Evolutionary conservation across 2,329 filamentous ascomycete genomes (phyloP), one percentile per base, ranked within the genome.

Genomic region (Diaporthe longicolla): DNA sequence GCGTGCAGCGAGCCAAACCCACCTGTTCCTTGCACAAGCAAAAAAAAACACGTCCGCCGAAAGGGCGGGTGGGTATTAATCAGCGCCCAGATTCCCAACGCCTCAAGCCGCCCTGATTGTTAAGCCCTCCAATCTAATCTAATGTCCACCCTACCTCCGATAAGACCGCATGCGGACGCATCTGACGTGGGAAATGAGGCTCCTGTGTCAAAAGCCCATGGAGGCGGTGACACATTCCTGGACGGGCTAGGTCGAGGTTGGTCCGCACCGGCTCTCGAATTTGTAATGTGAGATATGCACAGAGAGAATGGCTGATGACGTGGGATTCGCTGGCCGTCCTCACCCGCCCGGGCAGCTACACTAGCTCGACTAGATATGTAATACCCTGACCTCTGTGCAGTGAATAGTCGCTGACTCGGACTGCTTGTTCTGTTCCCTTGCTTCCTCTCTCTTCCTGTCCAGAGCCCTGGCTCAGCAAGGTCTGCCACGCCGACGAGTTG

Each of bases 101-200:
- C 29, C 63, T 19, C 45, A 4, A 26, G 21, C 8, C 48, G 63
- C n/a, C 45, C 32, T 9, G n/a, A 40, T 40, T 54, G 45, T 40
- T 68, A 26, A 68, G 48, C 45, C 45, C 45, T 19, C 8, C 63
- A 54, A 54, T 54, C 63, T 68, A 54, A 68, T 68, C 63, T 68
- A 54, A 68, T 54, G n/a, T 68, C 63, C 48, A 68, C 9, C 21
- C n/a, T 54, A 68, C 48, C 21, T 54, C 63, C 63, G 63, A 54
- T 68, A 68, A 52, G 48, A 32, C 63, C 63, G 63, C 32, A 54
- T 54, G 32, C 32, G 63, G 48, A 24, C 48, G 13, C 26, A 26
- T n/a, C 63, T 68, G 63, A 50, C 17, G 48, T 54, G 63, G 32
- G n/a, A 40, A 50, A 40, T 54, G 48, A 68, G 63, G 63, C 48